A percentile compares a stretch with the other conserved stretches of the same genome.
Conservation (phyloP, 345 rosid genomes). For the Citropsis articulata region DNA sequence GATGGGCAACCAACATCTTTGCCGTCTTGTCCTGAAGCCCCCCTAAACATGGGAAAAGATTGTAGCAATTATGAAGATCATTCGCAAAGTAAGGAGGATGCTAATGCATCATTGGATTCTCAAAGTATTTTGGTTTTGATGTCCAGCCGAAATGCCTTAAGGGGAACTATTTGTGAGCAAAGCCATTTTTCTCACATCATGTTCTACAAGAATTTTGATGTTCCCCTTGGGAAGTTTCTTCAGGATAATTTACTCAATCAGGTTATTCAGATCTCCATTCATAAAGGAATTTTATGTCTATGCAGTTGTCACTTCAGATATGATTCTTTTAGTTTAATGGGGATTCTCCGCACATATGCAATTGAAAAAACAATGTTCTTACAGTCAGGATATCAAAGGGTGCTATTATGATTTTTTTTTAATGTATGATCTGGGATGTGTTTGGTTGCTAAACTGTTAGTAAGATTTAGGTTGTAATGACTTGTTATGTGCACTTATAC, state of each 20-base stretch:
- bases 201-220: slow-evolving; percentile 84
- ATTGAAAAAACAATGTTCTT: slow-evolving; percentile 2
- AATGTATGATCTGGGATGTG: background rate
- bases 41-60: slow-evolving; percentile 27
- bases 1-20: slow-evolving; percentile 33
- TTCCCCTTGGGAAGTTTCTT: slow-evolving; percentile 86
- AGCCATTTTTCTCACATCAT: slow-evolving; percentile 91
- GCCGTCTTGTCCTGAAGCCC: slow-evolving; percentile 28
- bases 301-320: background rate
- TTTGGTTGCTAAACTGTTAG: background rate
- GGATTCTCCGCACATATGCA: background rate
- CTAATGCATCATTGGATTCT: slow-evolving; percentile 45
- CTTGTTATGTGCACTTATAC: slow-evolving; percentile 23
- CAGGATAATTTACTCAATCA: slow-evolving; percentile 74
- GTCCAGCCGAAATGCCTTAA: slow-evolving; percentile 67
- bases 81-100: slow-evolving; percentile 37
- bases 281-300: background rate
- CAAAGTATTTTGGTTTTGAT: slow-evolving; percentile 89
- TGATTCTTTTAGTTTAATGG: background rate
- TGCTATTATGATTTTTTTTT: background rate
- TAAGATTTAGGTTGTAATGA: background rate
- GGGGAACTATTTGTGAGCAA: slow-evolving; percentile 77
- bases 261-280: slow-evolving; percentile 40
- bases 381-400: background rate
- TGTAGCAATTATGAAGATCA: slow-evolving; percentile 24